These are phyloP conservation scores for Penicillium lagena DNA, from an alignment of 495 filamentous ascomycete genomes.

Conservation along the genomic window DNA sequence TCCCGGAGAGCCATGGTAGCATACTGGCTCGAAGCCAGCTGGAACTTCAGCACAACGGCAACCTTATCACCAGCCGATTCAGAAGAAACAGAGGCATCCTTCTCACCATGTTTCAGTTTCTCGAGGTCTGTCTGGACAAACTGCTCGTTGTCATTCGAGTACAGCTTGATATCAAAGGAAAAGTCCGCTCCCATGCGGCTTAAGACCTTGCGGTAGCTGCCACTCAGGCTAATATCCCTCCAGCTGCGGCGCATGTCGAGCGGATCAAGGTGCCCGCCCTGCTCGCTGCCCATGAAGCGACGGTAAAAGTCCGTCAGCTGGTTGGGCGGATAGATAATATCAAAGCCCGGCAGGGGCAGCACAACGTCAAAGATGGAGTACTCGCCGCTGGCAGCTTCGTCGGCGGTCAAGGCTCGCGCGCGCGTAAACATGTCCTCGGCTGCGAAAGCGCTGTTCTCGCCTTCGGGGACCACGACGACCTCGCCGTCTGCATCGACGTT, in stretches of 20 bases:
- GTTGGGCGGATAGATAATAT: constrained; percentile 80
- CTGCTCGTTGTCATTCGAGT: constrained; percentile 67
- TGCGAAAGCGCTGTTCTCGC: constrained; percentile 46
- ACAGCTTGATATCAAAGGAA: constrained; percentile 61
- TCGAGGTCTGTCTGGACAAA: constrained; percentile 83
- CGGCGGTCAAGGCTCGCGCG: constrained; percentile 66
- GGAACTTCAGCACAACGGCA: constrained; percentile 78
- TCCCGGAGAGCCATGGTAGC: constrained; percentile 92
- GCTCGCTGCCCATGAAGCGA: constrained; percentile 71
- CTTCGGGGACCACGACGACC: constrained; percentile 52
- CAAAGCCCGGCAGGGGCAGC: constrained; percentile 88
- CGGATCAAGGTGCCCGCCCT: constrained; percentile 73
- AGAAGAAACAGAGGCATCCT: constrained; percentile 1
- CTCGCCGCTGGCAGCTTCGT: constrained; percentile 72
- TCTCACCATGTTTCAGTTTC: constrained; percentile 16
- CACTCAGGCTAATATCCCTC: constrained; percentile 83
- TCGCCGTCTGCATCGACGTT: constrained; percentile 65
- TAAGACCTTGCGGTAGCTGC: constrained; percentile 79
- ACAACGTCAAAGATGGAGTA: constrained; percentile 87
- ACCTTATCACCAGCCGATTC: constrained; percentile 45
- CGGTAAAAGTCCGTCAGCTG: constrained; percentile 74
- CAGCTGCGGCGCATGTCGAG: constrained; percentile 79
- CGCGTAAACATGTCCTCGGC: constrained; percentile 60
- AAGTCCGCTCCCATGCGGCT: constrained; percentile 53
- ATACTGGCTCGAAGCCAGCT: constrained; percentile 81